Base-by-base conservation (phyloP, 108 stramenopile species). In the Conticribra weissflogii region DNA sequence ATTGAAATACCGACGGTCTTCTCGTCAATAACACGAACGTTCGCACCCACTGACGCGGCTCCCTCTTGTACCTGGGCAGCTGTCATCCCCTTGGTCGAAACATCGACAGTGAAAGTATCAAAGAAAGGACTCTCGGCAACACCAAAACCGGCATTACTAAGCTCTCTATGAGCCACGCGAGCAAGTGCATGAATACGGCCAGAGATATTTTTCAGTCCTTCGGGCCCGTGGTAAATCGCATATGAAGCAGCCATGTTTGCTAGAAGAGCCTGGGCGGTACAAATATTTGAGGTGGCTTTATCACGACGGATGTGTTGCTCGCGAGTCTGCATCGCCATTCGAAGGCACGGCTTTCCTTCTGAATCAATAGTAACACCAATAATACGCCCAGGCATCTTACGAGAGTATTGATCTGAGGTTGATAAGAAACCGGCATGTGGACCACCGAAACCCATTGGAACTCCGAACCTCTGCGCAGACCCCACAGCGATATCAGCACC, bases 251-350 rank as follows among this genome's bases (percentile, higher is more conserved):
- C 99, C 96, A 99, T 98, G 83, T 99, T 99, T 53, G 99, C 99
- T 52, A 99, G 79, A 18, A 99, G 81, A 3, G 99, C 99, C 76
- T 99, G 99, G 0, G 99, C 99, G 1, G 99, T 99, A 74, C 99
- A 99, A 73, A 99, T 99, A 72, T 99, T 99, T 62, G 90, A 92
- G 7, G 99, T 99, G 29, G 99, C 99, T 86, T 98, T 99, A 84
- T 99, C 99, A 36, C 99, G 94, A 36, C 97, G 92, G 71, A 98
- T 98, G 81, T 97, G 96, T 73, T 97, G 98, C 81, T 97, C 98
- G 33, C 97, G 88, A 23, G 97, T 98, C 81, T 99, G 99, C 97
- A 99, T 98, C 32, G 99, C 98, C 98, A 99, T 98, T n/a, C 99
- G 88, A 30, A 98, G 85, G 54, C 96, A 96, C 0, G 96, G 97